Evolutionary conservation across 1,284 basidiomycete species (phyloP), one percentile per base, ranked within the genome.

Genomic region (Malassezia japonica): DNA sequence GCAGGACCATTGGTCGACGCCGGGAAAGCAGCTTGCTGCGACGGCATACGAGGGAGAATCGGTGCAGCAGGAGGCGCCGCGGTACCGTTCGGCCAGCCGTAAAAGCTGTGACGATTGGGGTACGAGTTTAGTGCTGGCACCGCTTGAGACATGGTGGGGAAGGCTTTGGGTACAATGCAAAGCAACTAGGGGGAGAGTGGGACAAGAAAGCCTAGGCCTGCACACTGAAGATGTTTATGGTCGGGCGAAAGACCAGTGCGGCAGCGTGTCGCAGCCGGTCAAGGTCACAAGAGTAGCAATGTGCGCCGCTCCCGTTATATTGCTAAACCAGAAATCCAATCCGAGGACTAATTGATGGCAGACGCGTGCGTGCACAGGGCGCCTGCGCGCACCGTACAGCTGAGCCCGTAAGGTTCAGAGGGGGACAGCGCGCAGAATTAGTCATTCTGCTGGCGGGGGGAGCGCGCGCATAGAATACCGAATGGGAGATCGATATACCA

Each of bases 41-140:
- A 40, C 7, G 38, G 38, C 23, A 42, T 15, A 42, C 20, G 40
- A 7, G 28, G 9, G 20, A 16, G 9, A 5, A 27, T 2, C 13
- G 23, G 18, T 16, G 13, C 25, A 31, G 18, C 40, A 6, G 38
- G 4, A 16, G 38, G 13, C 20, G 13, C 8, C 28, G 29, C 27
- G 18, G 13, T n/a, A 23, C 18, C 18, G 12, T 42, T 42, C 20
- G 50, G 51, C 40, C 46, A 48, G 35, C 46, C 51, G 37, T 54
- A 54, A 29, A 54, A 48, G 24, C 51, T 54, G 35, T 54, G 46
- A 7, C 51, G 46, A 28, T 42, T 44, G 2, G 38, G 34, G 39
- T 33, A 40, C 20, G 37, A 13, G 27, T 44, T 38, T 7, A 37
- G 21, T 3, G 45, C 16, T 13, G 28, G 21, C n/a, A 24, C 25